A percentile compares a stretch with the other conserved stretches of the same genome.
Conservation (phyloP, 805 yeast genomes). For the Metschnikowia cerradonensis region DNA sequence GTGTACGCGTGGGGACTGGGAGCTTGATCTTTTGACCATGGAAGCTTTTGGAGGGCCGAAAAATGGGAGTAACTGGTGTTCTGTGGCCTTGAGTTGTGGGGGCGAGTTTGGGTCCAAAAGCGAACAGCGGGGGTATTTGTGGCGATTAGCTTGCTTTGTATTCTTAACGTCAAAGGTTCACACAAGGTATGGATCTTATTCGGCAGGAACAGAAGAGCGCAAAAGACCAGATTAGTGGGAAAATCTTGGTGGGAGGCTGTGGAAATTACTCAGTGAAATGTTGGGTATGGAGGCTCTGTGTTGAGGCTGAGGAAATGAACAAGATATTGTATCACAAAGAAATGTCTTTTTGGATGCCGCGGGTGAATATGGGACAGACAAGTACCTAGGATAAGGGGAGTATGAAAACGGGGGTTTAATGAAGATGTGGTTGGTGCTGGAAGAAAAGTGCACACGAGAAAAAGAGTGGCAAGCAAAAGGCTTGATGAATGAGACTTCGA, state of each 20-base stretch:
- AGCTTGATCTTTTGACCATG: conserved; percentile 11
- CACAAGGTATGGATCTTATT: neutral
- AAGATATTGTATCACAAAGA: neutral
- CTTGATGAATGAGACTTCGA: conserved; percentile 2
- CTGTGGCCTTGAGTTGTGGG: neutral
- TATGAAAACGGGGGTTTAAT: neutral
- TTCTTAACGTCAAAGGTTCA: neutral
- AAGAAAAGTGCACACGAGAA: conserved; percentile 1
- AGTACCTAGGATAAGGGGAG: too few species aligned
- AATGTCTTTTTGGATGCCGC: neutral
- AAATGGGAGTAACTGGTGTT: neutral
- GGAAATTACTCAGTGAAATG: neutral
- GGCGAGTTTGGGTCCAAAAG: neutral
- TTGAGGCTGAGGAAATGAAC: neutral
- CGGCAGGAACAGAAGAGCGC: neutral
- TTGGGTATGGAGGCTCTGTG: neutral
- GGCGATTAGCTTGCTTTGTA: neutral
- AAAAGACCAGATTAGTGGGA: neutral
- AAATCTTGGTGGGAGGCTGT: neutral
- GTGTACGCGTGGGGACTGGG: conserved; percentile 13
- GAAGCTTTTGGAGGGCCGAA: neutral
- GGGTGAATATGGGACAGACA: neutral
- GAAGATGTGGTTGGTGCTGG: neutral
- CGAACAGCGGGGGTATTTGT: neutral
- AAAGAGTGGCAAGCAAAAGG: conserved; percentile 4